Evolutionary conservation across 2,329 filamentous ascomycete species (phyloP), one percentile per base, ranked within the genome.

Genomic region (Alternaria sp.): DNA sequence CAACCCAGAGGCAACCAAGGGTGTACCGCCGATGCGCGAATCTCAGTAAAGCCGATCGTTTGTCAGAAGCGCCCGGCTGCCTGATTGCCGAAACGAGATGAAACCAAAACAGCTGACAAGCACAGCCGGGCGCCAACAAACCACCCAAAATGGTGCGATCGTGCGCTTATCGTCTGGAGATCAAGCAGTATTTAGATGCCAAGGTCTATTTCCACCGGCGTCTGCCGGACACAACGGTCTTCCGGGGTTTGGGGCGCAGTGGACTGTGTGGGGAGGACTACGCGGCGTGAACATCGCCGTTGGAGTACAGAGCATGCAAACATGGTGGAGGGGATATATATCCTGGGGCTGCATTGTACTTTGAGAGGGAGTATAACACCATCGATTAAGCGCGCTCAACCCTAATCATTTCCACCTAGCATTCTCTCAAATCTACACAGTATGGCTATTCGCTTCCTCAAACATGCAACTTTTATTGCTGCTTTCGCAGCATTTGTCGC

Each of bases 41-140:
- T 25, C n/a, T 23, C 25, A 25, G 28, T 8, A n/a, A 57, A 26
- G 43, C 28, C 58, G 45, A 21, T 26, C 55, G 44, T 18, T 50
- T 55, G 49, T 57, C 26, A 50, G 51, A 69, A 60, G 61, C 71
- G 64, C 64, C 61, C 68, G 71, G 69, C 53, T 63, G 41, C 41
- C 51, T 46, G 23, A 37, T 60, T 63, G 57, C 70, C 69, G 71
- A 72, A 69, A 68, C 67, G 50, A 45, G 12, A 60, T 74, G 71
- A 74, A 72, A 72, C 71, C 61, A 66, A 68, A 67, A 66, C 64
- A 49, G 67, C 54, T 62, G 67, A 71, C 71, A 71, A 66, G 67
- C 55, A 58, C 41, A 25, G 49, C 57, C 50, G 44, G 60, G 47
- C 60, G 44, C 26, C 63, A 46, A 63, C 18, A 44, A 33, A 47